Percentiles rank a stretch among this genome's conserved stretches.
phyloP scores from a whole-genome alignment of 768 basidiomycete genomes.

The Auriculariales sp. region DNA sequence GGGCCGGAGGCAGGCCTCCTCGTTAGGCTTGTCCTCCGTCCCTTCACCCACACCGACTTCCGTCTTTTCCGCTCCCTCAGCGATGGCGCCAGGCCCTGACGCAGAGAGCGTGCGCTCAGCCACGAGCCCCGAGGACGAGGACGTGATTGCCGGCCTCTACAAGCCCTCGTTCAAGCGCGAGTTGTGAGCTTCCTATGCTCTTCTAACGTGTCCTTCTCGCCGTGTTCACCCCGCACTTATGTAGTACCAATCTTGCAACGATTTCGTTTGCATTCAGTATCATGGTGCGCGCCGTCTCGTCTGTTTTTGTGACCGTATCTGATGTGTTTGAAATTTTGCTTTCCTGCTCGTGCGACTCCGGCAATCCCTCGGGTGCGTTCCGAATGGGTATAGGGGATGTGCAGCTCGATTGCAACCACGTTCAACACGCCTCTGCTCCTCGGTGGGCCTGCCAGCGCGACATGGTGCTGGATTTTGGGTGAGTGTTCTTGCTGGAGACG shows the following conservation, averaged over 20 bases:
- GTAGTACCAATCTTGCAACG: constrained; percentile 19
- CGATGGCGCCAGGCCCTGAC: background rate
- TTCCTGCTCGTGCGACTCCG: no score
- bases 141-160: constrained; percentile 1
- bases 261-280: constrained; percentile 7
- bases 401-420: constrained; percentile 21
- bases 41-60: background rate
- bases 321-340: no score
- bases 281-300: constrained; percentile 9
- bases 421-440: constrained; percentile 23
- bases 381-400: constrained; percentile 7
- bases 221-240: constrained; percentile 10
- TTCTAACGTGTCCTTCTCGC: background rate
- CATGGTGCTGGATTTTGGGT: constrained; percentile 24
- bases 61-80: background rate
- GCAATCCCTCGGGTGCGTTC: no score
- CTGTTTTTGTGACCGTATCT: background rate
- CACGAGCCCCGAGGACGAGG: background rate
- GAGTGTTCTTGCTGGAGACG: constrained; percentile 4
- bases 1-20: no score
- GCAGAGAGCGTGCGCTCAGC: background rate
- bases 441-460: constrained; percentile 23
- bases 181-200: constrained; percentile 26
- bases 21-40: no score
- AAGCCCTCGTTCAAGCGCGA: constrained; percentile 67